A percentile compares a stretch with the other conserved stretches of the same genome.
phyloP scores from a whole-genome alignment of 805 yeast species.

The Kazachstania kunashirensis region DNA sequence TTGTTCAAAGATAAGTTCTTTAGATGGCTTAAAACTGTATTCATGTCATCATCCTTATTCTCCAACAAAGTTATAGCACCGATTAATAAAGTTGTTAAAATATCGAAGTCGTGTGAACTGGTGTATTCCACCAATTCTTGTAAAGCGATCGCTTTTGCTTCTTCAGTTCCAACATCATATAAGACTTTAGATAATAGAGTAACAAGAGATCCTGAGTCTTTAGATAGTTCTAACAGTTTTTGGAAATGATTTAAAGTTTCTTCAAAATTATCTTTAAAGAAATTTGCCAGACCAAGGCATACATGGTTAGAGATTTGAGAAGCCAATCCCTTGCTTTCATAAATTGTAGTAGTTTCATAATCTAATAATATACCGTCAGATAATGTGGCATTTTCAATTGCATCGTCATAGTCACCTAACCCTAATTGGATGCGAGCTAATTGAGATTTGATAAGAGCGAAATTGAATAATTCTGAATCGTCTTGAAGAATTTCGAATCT shows the following conservation, averaged over 20 bases:
- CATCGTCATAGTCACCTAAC: slow-evolving; percentile 39
- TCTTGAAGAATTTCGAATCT: slow-evolving; percentile 49
- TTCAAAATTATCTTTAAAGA: slow-evolving; percentile 53
- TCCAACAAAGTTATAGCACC: slow-evolving; percentile 74
- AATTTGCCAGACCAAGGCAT: slow-evolving; percentile 62
- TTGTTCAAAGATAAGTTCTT: slow-evolving; percentile 38
- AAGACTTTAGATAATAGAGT: slow-evolving; percentile 70
- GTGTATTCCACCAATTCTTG: slow-evolving; percentile 70
- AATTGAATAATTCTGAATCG: slow-evolving; percentile 37
- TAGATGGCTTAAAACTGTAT: slow-evolving; percentile 58
- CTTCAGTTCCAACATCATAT: slow-evolving; percentile 65
- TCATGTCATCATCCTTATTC: slow-evolving; percentile 44
- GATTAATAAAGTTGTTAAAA: slow-evolving; percentile 57
- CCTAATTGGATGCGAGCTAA: slow-evolving; percentile 67
- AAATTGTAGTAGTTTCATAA: slow-evolving; percentile 6
- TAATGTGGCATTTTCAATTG: slow-evolving; percentile 52
- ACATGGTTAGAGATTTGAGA: slow-evolving; percentile 49
- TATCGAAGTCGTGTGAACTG: slow-evolving; percentile 53
- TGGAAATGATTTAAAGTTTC: slow-evolving; percentile 60
- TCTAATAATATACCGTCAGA: slow-evolving; percentile 42
- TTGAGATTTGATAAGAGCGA: slow-evolving; percentile 56
- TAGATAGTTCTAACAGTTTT: slow-evolving; percentile 45
- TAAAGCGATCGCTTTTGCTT: slow-evolving; percentile 70
- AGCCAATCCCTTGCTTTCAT: not conserved
- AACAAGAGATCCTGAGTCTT: slow-evolving; percentile 56